Conservation (phyloP, 2,329 filamentous ascomycete genomes). For the Colletotrichum sp. region DNA sequence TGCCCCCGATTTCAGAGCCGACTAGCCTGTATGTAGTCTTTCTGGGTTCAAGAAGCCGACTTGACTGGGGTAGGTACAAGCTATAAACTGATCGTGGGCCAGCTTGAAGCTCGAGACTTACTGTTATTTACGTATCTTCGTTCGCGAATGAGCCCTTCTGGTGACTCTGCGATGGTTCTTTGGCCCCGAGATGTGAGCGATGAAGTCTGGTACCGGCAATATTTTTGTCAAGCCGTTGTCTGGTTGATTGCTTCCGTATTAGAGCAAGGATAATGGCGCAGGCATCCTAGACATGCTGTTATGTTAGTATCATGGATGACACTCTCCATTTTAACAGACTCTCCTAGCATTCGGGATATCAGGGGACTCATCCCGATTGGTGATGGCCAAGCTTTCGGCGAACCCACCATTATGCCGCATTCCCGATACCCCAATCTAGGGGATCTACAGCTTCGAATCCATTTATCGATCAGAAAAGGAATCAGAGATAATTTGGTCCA, state of each 20-base stretch:
- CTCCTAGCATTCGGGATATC: background rate
- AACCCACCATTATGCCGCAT: background rate
- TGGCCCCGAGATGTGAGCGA: too few species aligned
- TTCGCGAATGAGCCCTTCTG: too few species aligned
- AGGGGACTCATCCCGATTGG: background rate
- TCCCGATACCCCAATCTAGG: too few species aligned
- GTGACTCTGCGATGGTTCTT: too few species aligned
- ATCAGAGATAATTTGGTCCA: rapidly evolving
- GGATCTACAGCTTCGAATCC: too few species aligned
- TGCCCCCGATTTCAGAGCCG: background rate
- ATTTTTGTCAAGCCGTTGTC: background rate
- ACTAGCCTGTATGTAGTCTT: background rate
- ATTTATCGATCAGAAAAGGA: background rate
- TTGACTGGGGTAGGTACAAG: background rate
- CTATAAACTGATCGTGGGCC: too few species aligned
- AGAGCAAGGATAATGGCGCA: background rate
- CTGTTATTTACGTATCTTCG: too few species aligned
- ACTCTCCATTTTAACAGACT: rapidly evolving
- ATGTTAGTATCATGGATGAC: background rate
- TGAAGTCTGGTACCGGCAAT: too few species aligned
- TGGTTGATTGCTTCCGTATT: background rate
- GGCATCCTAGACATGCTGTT: background rate
- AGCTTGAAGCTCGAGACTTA: too few species aligned
- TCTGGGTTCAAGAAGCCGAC: background rate
- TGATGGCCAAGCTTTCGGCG: background rate